These are phyloP conservation scores for Nannochloropsis oceanica DNA, from an alignment of 108 stramenopile genomes.

Conservation along the genomic window DNA sequence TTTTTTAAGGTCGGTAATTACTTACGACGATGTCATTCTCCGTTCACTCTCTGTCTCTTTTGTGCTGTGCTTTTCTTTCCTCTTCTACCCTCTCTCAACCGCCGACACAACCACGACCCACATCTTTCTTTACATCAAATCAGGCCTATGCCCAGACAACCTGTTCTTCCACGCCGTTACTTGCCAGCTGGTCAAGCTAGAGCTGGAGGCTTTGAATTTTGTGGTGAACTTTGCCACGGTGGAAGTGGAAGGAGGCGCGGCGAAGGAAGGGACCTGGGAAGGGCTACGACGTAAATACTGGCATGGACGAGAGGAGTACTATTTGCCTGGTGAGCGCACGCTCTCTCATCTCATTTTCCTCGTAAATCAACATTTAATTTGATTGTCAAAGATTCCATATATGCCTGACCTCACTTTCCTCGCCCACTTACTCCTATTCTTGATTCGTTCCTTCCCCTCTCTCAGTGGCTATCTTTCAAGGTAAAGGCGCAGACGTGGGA, in stretches of 20 bases:
- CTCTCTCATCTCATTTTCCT: conserved; percentile 39
- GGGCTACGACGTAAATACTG: conserved; percentile 76
- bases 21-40: not conserved
- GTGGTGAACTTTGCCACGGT: conserved; percentile 58
- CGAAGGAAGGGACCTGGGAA: conserved; percentile 59
- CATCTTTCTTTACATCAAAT: too few species aligned
- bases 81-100: not conserved
- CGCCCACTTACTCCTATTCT: too few species aligned
- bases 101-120: not conserved
- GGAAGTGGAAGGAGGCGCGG: conserved; percentile 46
- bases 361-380: too few species aligned
- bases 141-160: conserved; percentile 78
- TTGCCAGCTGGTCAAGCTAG: conserved; percentile 41
- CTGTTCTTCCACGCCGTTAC: conserved; percentile 80
- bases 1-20: not conserved
- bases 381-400: too few species aligned
- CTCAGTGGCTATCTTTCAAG: not conserved
- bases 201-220: conserved; percentile 54
- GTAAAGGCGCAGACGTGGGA: not conserved
- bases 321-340: conserved; percentile 20
- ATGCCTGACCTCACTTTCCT: too few species aligned
- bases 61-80: not conserved
- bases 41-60: not conserved
- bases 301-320: conserved; percentile 70
- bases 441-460: too few species aligned